Evolutionary conservation across 805 yeast species (phyloP), one percentile per base, ranked within the genome.

Genomic region (Diddensiella caesifluorescens): DNA sequence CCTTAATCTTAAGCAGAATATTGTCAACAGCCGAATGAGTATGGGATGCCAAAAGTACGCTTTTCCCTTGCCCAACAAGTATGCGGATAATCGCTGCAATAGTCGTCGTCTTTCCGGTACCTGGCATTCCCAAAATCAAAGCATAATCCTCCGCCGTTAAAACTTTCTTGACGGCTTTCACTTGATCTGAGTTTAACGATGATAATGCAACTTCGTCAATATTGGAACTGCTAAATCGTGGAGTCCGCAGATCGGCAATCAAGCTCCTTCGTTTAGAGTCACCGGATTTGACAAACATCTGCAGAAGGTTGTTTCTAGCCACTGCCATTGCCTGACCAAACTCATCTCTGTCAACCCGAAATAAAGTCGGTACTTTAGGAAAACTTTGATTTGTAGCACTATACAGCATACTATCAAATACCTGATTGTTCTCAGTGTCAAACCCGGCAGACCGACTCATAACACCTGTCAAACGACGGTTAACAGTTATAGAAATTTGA

Each of bases 1-100:
- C 66, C 32, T 65, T 56, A n/a, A 92, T 61, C 59, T 92, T 92
- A 31, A 85, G 62, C 39, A 90, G 63, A 39, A 92, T 86, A 53
- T 92, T 92, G 59, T 92, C 98, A 4, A 92, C 97, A 0, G 98
- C 97, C 0, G 97, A 84, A 59, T 92, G 94, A 0, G 98, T 92
- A 56, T 85, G 88, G 0, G 95, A 83, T 0, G 96, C 77, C 36
- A 92, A 62, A 19, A 92, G 65, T 1, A 92, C 81, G 0, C 83
- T 69, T 55, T 83, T 83, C 1, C 76, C 78, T 35, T 71, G 70
- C 1, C 64, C 62, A 2, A 80, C 81, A 22, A 92, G 58, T 30
- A 74, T 65, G 44, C 73, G 70, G 32, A 89, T 80, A 13, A 92
- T 54, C 35, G 80, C 79, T 0, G 94, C 83, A 41, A 92, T 88